These are phyloP conservation scores for Paracorniculantispora psalliotae DNA, from an alignment of 2,329 filamentous ascomycete genomes.

Conservation along the genomic window DNA sequence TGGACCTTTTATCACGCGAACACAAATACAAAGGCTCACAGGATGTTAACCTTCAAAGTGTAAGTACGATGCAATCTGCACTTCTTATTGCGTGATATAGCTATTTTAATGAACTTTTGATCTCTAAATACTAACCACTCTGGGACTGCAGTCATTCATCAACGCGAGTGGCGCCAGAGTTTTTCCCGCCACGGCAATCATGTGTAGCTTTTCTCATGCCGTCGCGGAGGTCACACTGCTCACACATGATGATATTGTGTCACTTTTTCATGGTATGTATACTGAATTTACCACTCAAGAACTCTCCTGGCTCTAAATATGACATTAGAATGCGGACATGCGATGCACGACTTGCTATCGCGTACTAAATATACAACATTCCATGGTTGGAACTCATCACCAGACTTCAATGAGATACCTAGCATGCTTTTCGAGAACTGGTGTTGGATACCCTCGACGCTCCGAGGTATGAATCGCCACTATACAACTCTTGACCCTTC, in stretches of 20 bases:
- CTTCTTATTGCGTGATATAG: too few species aligned
- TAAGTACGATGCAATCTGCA: neutral
- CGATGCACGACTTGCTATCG: conserved; percentile 16
- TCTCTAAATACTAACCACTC: neutral
- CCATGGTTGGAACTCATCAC: conserved; percentile 10
- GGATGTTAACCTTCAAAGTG: neutral
- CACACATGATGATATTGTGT: neutral
- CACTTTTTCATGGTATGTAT: neutral
- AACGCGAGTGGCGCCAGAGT: neutral
- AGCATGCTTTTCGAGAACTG: conserved; percentile 16
- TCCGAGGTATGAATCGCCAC: conserved; percentile 8
- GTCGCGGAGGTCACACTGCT: neutral
- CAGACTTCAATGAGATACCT: conserved; percentile 16
- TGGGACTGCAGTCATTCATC: neutral
- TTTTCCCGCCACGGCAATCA: neutral
- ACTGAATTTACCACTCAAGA: neutral
- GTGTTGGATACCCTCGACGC: conserved; percentile 14
- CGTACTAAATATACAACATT: conserved; percentile 5
- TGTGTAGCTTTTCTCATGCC: neutral
- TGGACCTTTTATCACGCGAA: neutral
- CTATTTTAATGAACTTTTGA: neutral
- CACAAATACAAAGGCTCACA: neutral
- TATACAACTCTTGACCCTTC: conserved; percentile 2
- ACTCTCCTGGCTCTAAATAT: neutral
- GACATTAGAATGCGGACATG: conserved; percentile 11